Evolutionary conservation across 495 filamentous ascomycete genomes (phyloP).

Genomic region (Umbilicaria muhlenbergii): DNA sequence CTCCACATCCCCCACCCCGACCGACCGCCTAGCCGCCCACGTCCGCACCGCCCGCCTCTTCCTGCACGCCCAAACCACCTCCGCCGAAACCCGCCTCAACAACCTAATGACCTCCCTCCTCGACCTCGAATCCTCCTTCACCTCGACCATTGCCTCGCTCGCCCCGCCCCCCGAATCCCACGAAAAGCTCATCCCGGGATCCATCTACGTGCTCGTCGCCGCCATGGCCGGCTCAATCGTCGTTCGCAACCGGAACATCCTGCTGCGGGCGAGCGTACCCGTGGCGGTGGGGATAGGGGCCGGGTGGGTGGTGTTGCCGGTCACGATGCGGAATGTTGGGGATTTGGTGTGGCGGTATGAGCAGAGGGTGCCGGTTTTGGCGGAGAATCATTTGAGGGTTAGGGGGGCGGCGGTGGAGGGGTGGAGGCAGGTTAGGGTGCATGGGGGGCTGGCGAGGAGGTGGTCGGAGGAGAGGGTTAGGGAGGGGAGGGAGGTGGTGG

Average conservation of each 20-base stretch:
- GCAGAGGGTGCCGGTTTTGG: conserved; percentile 63
- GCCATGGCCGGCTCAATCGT: conserved; percentile 88
- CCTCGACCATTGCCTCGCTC: conserved; percentile 58
- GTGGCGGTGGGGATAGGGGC: conserved; percentile 56
- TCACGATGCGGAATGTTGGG: conserved; percentile 72
- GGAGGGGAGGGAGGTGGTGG: conserved; percentile 54
- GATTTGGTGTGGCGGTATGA: conserved; percentile 80
- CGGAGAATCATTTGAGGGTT: conserved; percentile 55
- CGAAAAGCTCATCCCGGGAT: conserved; percentile 72
- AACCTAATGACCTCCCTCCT: conserved; percentile 56
- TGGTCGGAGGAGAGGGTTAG: conserved; percentile 68
- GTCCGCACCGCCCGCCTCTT: conserved; percentile 67
- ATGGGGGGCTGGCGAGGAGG: conserved; percentile 47
- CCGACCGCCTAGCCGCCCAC: conserved; percentile 76
- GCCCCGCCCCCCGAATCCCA: conserved; percentile 67
- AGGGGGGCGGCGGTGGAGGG: conserved; percentile 52
- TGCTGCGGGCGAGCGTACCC: conserved; percentile 58
- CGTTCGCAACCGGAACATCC: conserved; percentile 65
- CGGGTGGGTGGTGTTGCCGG: conserved; percentile 57
- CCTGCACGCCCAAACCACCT: conserved; percentile 54
- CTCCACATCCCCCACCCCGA: conserved; percentile 55
- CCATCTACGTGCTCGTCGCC: conserved; percentile 78
- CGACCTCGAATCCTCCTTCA: conserved; percentile 53
- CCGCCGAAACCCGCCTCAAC: conserved; percentile 67
- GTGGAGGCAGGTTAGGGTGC: conserved; percentile 51